A percentile compares a stretch with the other conserved stretches of the same genome.
phyloP scores from a whole-genome alignment of 2,329 filamentous ascomycete genomes.

The Alternaria viburni region DNA sequence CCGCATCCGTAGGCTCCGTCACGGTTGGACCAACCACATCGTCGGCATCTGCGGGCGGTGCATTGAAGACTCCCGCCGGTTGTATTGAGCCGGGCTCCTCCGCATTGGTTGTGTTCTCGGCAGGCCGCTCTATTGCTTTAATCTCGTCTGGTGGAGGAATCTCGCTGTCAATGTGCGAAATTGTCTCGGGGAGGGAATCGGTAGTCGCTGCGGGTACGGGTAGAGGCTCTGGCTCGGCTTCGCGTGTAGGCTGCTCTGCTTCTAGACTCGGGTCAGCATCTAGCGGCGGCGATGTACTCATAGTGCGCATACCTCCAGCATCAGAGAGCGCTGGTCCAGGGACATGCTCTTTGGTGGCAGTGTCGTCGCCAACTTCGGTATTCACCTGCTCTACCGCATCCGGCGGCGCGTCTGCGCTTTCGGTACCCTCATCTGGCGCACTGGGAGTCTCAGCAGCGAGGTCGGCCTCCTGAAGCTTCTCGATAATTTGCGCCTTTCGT shows the following conservation, averaged over 20 bases:
- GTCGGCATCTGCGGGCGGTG: conserved; percentile 23
- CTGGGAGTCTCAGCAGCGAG: not conserved
- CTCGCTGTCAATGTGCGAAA: conserved; percentile 33
- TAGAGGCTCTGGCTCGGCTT: conserved; percentile 5
- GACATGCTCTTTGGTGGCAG: not conserved
- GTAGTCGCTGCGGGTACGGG: conserved; percentile 23
- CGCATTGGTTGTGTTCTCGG: conserved; percentile 23
- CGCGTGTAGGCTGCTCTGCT: conserved; percentile 1
- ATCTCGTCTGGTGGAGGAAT: conserved; percentile 16
- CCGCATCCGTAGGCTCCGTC: conserved; percentile 23
- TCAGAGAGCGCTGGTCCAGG: conserved; percentile 25
- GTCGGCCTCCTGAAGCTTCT: conserved; percentile 50
- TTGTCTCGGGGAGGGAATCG: conserved; percentile 21
- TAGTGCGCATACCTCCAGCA: conserved; percentile 27
- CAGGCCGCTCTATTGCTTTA: conserved; percentile 18
- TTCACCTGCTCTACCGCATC: conserved; percentile 6
- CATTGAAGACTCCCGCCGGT: conserved; percentile 16
- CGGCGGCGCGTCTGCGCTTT: conserved; percentile 8
- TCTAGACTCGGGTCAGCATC: conserved; percentile 17
- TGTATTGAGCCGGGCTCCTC: conserved; percentile 27
- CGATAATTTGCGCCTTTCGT: conserved; percentile 56
- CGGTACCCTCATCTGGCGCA: conserved; percentile 3
- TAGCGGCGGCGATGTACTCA: not conserved
- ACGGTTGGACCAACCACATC: conserved; percentile 26
- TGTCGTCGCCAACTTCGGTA: conserved; percentile 9